A percentile compares a stretch with the other conserved stretches of the same genome.
Evolutionary conservation across 179 eudicot genomes (phyloP).

Genomic region (Beta lomatogona): DNA sequence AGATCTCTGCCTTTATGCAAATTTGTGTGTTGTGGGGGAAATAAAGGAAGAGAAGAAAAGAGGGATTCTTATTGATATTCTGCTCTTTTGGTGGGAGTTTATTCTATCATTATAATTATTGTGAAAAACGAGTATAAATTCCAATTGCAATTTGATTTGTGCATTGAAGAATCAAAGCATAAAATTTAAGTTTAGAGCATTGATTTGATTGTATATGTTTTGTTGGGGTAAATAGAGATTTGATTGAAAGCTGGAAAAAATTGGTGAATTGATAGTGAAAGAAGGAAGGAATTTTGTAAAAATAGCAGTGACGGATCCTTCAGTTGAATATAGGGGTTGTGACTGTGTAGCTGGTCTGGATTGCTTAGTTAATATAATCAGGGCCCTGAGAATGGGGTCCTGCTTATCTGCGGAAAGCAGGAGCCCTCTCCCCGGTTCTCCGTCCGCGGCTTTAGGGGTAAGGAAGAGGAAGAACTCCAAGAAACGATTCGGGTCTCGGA

Average conservation of each 20-base stretch:
- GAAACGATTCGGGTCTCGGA: slow-evolving; percentile 51
- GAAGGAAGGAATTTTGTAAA: not conserved
- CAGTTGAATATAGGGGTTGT: slow-evolving; percentile 51
- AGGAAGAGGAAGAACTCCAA: slow-evolving; percentile 56
- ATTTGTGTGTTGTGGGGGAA: slow-evolving; percentile 24
- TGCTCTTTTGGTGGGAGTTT: slow-evolving; percentile 23
- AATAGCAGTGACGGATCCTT: slow-evolving; percentile 59
- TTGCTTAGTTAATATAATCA: slow-evolving; percentile 73
- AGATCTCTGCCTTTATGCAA: slow-evolving; percentile 39
- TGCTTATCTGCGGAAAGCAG: slow-evolving; percentile 90
- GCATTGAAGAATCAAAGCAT: slow-evolving; percentile 6
- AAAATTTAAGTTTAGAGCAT: not conserved
- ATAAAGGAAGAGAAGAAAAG: slow-evolving; percentile 10
- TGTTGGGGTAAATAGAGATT: not conserved
- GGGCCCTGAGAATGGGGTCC: slow-evolving; percentile 99
- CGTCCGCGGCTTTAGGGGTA: slow-evolving; percentile 40
- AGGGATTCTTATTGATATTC: slow-evolving; percentile 23
- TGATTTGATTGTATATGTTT: not conserved
- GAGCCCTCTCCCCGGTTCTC: slow-evolving; percentile 71
- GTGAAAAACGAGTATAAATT: slow-evolving; percentile 13
- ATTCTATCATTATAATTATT: not conserved
- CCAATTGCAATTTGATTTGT: not conserved
- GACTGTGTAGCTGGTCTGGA: slow-evolving; percentile 78
- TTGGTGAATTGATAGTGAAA: not conserved
- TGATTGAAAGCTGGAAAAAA: slow-evolving; percentile 7